Evolutionary conservation across 2,329 filamentous ascomycete genomes (phyloP), one percentile per base, ranked within the genome.

Genomic region (Exophiala sp.): DNA sequence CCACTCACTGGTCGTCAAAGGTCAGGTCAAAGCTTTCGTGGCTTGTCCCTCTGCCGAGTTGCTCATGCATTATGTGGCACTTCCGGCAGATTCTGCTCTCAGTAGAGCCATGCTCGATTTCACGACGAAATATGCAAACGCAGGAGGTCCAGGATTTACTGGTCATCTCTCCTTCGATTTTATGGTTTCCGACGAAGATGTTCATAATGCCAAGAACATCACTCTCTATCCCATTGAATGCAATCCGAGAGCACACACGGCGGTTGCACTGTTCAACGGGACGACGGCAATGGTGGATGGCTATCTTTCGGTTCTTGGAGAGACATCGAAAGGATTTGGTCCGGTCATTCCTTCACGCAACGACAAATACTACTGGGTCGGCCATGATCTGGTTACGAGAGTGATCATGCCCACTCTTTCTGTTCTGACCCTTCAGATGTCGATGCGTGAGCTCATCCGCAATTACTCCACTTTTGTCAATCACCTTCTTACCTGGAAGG

Each of bases 91-190:
- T 6, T 82, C 81, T 0, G 69, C 75, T 0, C 69, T 90, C 0
- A 79, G 75, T 36, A 69, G 70, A 18, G 78, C 80, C 1, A 87
- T 91, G 79, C 75, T 86, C 0, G 71, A 71, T 1, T 88, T 90
- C 62, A 90, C 87, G 1, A 66, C 78, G 50, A 71, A 68, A 9
- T 83, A 86, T 50, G 82, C 82, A 0, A 65, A 66, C 2, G 75
- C 74, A 41, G 72, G 77, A 20, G 78, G 79, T 1, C 49, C 68
- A 11, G 63, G 66, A 2, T 72, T 88, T 63, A 89, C 86, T 0
- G 88, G 88, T 0, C 88, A 91, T 65, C 67, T 91, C 32, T 85
- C 81, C 14, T 85, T 91, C 50, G 84, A 89, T 65, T 86, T 91
- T 58, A 72, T 90, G 60, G 79, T 87, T 2, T 77, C 82, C 44